Evolutionary conservation across 2,329 filamentous ascomycete species (phyloP), one percentile per base, ranked within the genome.

Genomic region (Dryadomyces quercus-mongolicae): DNA sequence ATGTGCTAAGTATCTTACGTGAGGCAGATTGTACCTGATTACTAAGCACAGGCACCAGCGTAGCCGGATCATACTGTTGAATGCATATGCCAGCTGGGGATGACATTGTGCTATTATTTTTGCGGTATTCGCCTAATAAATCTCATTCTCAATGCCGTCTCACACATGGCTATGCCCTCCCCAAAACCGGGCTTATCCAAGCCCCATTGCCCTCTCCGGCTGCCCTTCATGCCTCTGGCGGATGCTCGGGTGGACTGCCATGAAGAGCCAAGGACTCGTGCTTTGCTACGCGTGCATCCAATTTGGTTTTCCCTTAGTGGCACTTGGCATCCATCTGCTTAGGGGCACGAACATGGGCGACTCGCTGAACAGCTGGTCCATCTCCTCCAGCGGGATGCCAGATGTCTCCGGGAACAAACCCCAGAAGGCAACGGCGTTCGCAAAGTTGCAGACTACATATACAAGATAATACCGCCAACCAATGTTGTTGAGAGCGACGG

Each of bases 381-480:
- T 55, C 44, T 51, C 51, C 55, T 55, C 44, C 13, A 51, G 21
- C 12, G 22, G 36, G 25, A 51, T 45, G 48, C 54, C 54, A 22
- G 22, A 22, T 36, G 54, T 55, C 49, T 55, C 54, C n/a, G 54
- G 54, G 44, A 55, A 51, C 42, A 56, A 51, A 47, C 45, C 43
- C 49, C 50, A 55, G 45, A 52, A 52, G 38, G 22, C 36, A 21
- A 49, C 10, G n/a, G 47, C 51, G 54, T 55, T 52, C n/a, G 18
- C 40, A 22, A 53, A 15, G 46, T 48, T 53, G 51, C 34, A 46
- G 8, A 53, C 59, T 61, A 66, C 66, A 49, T 65, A 65, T 6
- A 64, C 60, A 0, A 61, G 60, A 36, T 62, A 62, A 47, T 63
- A 62, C 38, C 49, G 49, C 54, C 54, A 55, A 44, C 54, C 54